Evolutionary conservation across 2,329 filamentous ascomycete species (phyloP).

Genomic region (Botrytis elliptica): DNA sequence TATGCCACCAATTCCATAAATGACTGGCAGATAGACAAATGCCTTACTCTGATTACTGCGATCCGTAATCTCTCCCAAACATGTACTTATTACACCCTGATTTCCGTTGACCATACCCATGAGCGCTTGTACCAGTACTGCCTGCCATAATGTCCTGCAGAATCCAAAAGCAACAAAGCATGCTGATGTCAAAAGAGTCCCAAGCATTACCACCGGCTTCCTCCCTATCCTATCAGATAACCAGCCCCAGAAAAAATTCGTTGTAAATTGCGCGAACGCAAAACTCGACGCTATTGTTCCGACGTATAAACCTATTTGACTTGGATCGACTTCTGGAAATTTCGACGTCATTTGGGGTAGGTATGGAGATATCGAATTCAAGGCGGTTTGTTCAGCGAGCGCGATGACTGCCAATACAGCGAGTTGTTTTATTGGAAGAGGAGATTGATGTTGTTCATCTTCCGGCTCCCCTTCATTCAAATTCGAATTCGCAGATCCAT

Average conservation of each 20-base stretch:
- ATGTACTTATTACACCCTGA: slow-evolving; percentile 89
- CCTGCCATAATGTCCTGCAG: slow-evolving; percentile 77
- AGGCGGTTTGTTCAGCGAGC: slow-evolving; percentile 88
- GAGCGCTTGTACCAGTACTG: slow-evolving; percentile 77
- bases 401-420: slow-evolving; percentile 83
- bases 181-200: slow-evolving; percentile 75
- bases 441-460: slow-evolving; percentile 48
- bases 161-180: slow-evolving; percentile 89
- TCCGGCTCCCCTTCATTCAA: slow-evolving; percentile 40
- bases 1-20: slow-evolving; percentile 94
- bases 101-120: slow-evolving; percentile 97
- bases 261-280: slow-evolving; percentile 86
- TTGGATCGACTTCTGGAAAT: slow-evolving; percentile 74
- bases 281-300: slow-evolving; percentile 89
- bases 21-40: slow-evolving; percentile 90
- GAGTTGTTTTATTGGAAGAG: slow-evolving; percentile 80
- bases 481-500: slow-evolving; percentile 37
- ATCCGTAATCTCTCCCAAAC: slow-evolving; percentile 91
- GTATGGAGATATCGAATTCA: slow-evolving; percentile 96
- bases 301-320: slow-evolving; percentile 80
- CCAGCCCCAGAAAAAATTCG: slow-evolving; percentile 90
- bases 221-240: slow-evolving; percentile 75
- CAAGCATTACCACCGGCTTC: slow-evolving; percentile 78
- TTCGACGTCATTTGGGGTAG: slow-evolving; percentile 86
- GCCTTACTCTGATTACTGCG: slow-evolving; percentile 90